These are phyloP conservation scores for Stephanodiscus triporus DNA, from an alignment of 108 stramenopile species.

Conservation along the genomic window DNA sequence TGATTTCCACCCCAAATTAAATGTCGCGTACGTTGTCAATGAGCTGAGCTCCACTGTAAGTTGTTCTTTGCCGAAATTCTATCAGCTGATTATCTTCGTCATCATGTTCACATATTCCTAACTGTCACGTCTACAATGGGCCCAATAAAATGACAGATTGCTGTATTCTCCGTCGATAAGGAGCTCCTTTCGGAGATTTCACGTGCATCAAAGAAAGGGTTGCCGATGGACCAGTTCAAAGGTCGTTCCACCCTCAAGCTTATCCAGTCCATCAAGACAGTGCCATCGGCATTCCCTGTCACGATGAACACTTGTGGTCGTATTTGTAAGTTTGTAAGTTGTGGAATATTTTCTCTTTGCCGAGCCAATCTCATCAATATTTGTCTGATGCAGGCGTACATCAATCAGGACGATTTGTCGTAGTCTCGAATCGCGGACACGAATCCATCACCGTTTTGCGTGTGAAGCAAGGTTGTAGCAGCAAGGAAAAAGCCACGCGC, in stretches of 20 bases:
- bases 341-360: not conserved
- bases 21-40: conserved; percentile 90
- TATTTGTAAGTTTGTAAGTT: conserved; percentile 72
- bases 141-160: conserved; percentile 64
- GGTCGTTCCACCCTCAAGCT: conserved; percentile 77
- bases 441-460: conserved; percentile 89
- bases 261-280: conserved; percentile 88
- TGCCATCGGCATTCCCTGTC: conserved; percentile 87
- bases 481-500: conserved; percentile 57
- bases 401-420: conserved; percentile 85
- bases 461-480: conserved; percentile 54
- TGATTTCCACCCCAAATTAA: conserved; percentile 88
- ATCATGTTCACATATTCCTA: conserved; percentile 8
- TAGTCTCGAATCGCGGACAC: conserved; percentile 96
- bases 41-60: conserved; percentile 86
- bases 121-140: not conserved
- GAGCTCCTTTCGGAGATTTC: conserved; percentile 72
- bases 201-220: conserved; percentile 56
- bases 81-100: not conserved
- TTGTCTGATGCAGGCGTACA: conserved; percentile 55
- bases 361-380: not conserved
- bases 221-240: conserved; percentile 73
- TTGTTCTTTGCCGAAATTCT: conserved; percentile 3
- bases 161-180: conserved; percentile 85
- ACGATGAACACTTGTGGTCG: conserved; percentile 94